phyloP scores from a whole-genome alignment of 2,329 filamentous ascomycete species.

The Phyllosticta capitalensis region DNA sequence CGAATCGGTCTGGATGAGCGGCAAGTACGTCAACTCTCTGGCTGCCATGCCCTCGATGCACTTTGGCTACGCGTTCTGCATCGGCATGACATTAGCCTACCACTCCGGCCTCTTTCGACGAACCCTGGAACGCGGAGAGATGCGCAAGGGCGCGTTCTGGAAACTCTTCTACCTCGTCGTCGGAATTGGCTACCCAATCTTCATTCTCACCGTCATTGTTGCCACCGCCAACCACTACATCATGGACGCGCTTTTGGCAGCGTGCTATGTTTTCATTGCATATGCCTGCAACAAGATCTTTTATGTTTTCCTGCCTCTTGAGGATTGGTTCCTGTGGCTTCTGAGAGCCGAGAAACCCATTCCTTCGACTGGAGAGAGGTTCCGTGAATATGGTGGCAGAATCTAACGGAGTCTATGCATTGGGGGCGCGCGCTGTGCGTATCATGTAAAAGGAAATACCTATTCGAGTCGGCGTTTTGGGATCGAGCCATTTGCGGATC shows the following conservation, averaged over 20 bases:
- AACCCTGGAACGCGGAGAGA: constrained; percentile 32
- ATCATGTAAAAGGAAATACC: neutral
- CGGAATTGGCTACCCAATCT: constrained; percentile 43
- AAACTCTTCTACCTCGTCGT: constrained; percentile 37
- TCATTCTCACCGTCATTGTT: constrained; percentile 49
- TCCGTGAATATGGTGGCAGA: constrained; percentile 27
- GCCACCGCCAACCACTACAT: constrained; percentile 55
- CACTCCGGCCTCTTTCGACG: constrained; percentile 41
- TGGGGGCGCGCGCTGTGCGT: neutral
- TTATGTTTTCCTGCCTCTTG: constrained; percentile 41
- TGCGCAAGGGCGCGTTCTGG: constrained; percentile 32
- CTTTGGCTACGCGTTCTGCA: constrained; percentile 46
- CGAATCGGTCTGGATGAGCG: constrained; percentile 38
- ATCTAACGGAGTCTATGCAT: constrained; percentile 15
- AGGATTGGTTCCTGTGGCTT: constrained; percentile 40
- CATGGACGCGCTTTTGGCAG: constrained; percentile 44
- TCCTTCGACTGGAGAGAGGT: constrained; percentile 44
- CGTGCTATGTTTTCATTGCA: constrained; percentile 37
- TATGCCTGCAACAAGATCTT: constrained; percentile 43
- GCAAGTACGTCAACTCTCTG: constrained; percentile 37
- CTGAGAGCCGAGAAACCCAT: constrained; percentile 44
- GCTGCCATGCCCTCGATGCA: constrained; percentile 44
- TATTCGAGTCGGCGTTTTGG: neutral
- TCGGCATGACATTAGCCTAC: constrained; percentile 44
- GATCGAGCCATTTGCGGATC: neutral